Base-by-base conservation (phyloP, 805 yeast species). In the Teunomyces barrocoloradensis region DNA sequence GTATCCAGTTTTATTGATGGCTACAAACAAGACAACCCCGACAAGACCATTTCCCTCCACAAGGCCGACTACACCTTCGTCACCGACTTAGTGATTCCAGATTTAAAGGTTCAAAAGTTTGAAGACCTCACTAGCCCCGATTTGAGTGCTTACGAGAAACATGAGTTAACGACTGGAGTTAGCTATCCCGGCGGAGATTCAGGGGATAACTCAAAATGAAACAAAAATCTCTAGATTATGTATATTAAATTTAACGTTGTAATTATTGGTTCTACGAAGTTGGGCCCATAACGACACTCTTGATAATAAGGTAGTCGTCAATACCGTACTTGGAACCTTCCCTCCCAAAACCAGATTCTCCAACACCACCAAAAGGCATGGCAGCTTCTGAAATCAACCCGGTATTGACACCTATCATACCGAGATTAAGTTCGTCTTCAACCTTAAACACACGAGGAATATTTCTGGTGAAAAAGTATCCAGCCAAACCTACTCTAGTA, bases 341-440 rank as follows among this genome's bases (percentile, higher is more conserved):
- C 65, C 90, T 79, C 45, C 94, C 92, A 56, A 83, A 84, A 1
- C 92, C 95, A 32, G 88, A 81, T 65, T 84, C 80, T 59, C 85
- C 85, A 41, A 87, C 75, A 44, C 95, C 95, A 18, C 95, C 95
- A 58, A 83, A 84, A 38, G 88, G 87, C 51, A 82, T 60, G n/a
- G 85, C 75, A 15, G 86, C 78, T 51, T 71, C 92, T 13, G 88
- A 80, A 46, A 88, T 78, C 9, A 78, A 68, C 23, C 94, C 94
- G 9, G 89, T 80, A 66, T 88, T 88, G 48, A 81, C 82, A 36
- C 94, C 94, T 45, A 88, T 78, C 95, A 88, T 88, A 42, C 95
- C 96, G 25, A 77, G 81, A 53, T 88, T 81, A 44, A 88, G 71
- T 21, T 73, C 80, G 65, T 85, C 90, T 28, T 87, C 82, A 6